Evolutionary conservation across 2,329 filamentous ascomycete species (phyloP).

Genomic region (Mollisia scopiformis): DNA sequence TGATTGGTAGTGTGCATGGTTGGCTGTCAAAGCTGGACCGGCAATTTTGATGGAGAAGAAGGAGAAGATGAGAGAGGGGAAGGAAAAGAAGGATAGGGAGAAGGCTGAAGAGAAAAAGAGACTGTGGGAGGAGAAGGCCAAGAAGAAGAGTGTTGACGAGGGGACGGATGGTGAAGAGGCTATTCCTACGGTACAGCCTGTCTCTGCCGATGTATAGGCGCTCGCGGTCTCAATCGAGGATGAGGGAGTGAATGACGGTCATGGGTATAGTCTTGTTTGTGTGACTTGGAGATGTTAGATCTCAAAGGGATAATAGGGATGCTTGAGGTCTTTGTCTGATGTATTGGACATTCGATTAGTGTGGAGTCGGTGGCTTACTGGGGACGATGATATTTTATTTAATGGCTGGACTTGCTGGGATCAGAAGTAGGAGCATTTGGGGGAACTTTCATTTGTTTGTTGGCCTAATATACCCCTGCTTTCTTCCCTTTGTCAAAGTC

Average conservation of each 20-base stretch:
- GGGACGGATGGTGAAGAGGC: slow-evolving; percentile 7
- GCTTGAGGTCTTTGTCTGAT: no score
- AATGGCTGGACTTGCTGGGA: neutral
- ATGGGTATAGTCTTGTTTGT: neutral
- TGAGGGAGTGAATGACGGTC: no score
- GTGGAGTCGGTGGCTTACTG: no score
- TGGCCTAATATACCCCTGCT: slow-evolving; percentile 18
- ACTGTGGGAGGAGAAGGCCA: slow-evolving; percentile 30
- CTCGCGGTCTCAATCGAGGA: no score
- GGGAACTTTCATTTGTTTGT: slow-evolving; percentile 14
- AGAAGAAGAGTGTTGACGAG: slow-evolving; percentile 40
- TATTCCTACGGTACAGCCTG: neutral
- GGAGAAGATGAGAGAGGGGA: slow-evolving; percentile 35
- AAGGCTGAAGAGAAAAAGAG: slow-evolving; percentile 30
- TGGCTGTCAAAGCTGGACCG: slow-evolving; percentile 19
- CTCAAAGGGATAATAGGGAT: neutral
- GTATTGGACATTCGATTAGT: no score
- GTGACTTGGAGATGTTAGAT: neutral
- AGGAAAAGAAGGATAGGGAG: slow-evolving; percentile 37
- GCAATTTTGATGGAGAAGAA: slow-evolving; percentile 43
- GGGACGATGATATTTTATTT: neutral
- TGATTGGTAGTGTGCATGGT: slow-evolving; percentile 4
- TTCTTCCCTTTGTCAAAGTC: slow-evolving; percentile 9
- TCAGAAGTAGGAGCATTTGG: neutral
- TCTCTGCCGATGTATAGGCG: slow-evolving; percentile 8